phyloP scores from a whole-genome alignment of 2,329 filamentous ascomycete species.

The Colletotrichum orbiculare region DNA sequence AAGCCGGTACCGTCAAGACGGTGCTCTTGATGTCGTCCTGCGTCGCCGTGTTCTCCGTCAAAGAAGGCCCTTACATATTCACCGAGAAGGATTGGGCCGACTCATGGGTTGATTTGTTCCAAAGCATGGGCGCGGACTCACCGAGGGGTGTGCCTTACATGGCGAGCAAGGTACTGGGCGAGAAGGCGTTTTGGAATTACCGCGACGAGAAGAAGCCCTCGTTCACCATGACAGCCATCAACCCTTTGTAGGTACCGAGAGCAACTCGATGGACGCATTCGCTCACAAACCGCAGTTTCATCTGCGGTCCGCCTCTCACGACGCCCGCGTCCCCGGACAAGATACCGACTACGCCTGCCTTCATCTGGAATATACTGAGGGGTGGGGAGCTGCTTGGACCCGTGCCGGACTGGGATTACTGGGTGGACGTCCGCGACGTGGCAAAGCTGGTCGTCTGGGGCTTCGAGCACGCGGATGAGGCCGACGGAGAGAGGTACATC shows the following conservation, averaged over 20 bases:
- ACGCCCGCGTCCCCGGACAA: conserved; percentile 6
- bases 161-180: conserved; percentile 46
- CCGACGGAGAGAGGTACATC: conserved; percentile 55
- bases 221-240: conserved; percentile 52
- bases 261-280: conserved; percentile 45
- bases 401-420: conserved; percentile 34
- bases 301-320: conserved; percentile 7
- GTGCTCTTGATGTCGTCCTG: conserved; percentile 25
- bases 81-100: conserved; percentile 43
- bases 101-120: conserved; percentile 28
- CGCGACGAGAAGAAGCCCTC: conserved; percentile 44
- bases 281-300: conserved; percentile 36
- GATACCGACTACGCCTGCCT: not conserved
- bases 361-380: conserved; percentile 1
- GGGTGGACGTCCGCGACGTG: conserved; percentile 58
- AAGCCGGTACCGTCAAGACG: conserved; percentile 7
- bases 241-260: conserved; percentile 48
- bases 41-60: conserved; percentile 12
- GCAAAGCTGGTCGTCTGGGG: conserved; percentile 51
- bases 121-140: conserved; percentile 34
- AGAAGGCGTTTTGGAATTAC: conserved; percentile 48
- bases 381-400: not conserved
- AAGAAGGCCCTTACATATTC: conserved; percentile 23
- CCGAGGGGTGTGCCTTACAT: conserved; percentile 41
- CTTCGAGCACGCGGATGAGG: conserved; percentile 47